These are phyloP conservation scores for Venturiaceae sp. DNA, from an alignment of 2,329 filamentous ascomycete species.

Conservation along the genomic window DNA sequence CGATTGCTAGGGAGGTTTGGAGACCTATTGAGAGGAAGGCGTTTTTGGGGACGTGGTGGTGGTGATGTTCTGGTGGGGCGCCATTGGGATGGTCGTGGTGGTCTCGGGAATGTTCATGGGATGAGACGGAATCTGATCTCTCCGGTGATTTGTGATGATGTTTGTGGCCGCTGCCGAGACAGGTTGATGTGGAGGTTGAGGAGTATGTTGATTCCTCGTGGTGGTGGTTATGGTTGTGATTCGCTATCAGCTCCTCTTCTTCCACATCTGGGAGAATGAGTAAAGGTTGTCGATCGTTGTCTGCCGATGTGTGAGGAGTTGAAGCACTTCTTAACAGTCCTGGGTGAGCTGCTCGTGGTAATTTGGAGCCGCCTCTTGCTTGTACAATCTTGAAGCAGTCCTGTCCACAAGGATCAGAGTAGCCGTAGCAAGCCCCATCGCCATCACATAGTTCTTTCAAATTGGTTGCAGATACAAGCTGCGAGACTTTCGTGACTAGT, in stretches of 20 bases:
- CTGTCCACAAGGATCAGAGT: constrained; percentile 50
- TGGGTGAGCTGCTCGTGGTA: not conserved
- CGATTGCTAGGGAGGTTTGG: constrained; percentile 90
- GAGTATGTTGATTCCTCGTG: constrained; percentile 12
- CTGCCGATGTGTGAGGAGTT: not conserved
- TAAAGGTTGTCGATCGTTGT: not conserved
- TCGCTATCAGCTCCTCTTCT: constrained; percentile 1
- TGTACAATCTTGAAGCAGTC: constrained; percentile 47
- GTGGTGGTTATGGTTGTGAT: constrained; percentile 10
- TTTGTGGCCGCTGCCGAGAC: constrained; percentile 10
- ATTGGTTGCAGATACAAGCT: constrained; percentile 35
- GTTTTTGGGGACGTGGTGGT: constrained; percentile 92
- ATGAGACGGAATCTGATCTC: not conserved
- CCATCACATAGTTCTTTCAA: constrained; percentile 43
- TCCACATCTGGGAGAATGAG: not conserved
- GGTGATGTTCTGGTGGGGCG: constrained; percentile 46
- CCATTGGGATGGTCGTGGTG: constrained; percentile 12
- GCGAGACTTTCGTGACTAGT: constrained; percentile 33
- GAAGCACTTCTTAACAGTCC: not conserved
- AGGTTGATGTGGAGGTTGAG: constrained; percentile 10
- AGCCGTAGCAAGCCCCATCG: constrained; percentile 50
- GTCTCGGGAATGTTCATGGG: not conserved
- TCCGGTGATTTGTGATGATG: constrained; percentile 9
- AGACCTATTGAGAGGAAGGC: constrained; percentile 92
- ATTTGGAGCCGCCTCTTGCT: not conserved